Evolutionary conservation across 805 yeast genomes (phyloP), one percentile per base, ranked within the genome.

Genomic region (Wickerhamiella siamensis): DNA sequence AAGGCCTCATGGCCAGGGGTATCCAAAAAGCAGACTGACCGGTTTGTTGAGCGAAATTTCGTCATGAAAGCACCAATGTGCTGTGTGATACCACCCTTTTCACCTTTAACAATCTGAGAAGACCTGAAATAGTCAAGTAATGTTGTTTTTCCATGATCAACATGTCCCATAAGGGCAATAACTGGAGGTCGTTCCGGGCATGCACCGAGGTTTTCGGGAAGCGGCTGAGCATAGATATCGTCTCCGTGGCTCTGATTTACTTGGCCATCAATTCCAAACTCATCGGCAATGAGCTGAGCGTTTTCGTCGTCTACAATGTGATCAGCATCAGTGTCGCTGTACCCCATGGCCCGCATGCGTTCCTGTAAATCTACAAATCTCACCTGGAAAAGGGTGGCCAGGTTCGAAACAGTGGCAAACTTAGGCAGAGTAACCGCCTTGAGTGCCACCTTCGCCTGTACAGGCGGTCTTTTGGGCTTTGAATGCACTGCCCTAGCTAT

Each of bases 1-100:
- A 91, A 91, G 0, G 97, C 97, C 9, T 95, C 93, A 63, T 91
- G 98, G 0, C 98, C 98, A 0, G 98, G 98, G 0, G 98, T 91
- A 59, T 91, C 98, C 47, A 91, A 68, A 50, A 91, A 88, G 0
- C 97, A 88, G 48, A 91, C 83, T 33, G 65, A 65, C 57, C 79
- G 80, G 52, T 79, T 76, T 1, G 91, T 72, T 1, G 71, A 58
- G 0, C 91, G 87, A 0, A 94, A 73, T n/a, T 67, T 66, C 19
- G 88, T 91, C 14, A 88, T 79, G 53, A 91, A 91, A 0, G 98
- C 97, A 59, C 98, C 98, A 43, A 91, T 91, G 58, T 86, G 96
- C 59, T 91, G 98, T 0, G 98, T 91, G 40, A 91, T 91, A 16
- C 98, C 97, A 42, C 98, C 98, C 58, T 77, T 82, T 57, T 91